Evolutionary conservation across 345 rosid genomes (phyloP).

Genomic region (Eucalyptus curtisii): DNA sequence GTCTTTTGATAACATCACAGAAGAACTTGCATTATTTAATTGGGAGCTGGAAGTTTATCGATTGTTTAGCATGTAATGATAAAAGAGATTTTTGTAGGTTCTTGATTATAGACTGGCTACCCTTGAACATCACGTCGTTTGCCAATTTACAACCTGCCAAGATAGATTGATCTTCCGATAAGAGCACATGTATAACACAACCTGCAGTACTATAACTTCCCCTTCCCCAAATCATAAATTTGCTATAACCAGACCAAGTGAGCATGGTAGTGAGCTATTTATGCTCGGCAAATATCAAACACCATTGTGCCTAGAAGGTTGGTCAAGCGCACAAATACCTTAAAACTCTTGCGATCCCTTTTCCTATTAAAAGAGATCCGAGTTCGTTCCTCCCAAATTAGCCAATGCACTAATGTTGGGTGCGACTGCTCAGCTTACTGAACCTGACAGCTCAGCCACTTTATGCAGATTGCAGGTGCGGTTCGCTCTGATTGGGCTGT

Average conservation of each 20-base stretch:
- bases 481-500: background rate
- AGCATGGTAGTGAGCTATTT: background rate
- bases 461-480: background rate
- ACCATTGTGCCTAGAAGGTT: background rate
- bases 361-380: background rate
- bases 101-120: background rate
- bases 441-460: background rate
- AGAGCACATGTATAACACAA: background rate
- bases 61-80: background rate
- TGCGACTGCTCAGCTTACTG: background rate
- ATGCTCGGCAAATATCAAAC: background rate
- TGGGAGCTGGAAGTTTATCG: background rate
- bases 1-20: background rate
- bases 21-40: background rate
- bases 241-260: background rate
- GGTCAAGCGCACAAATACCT: background rate
- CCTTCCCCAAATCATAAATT: background rate
- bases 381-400: background rate
- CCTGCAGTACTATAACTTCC: background rate
- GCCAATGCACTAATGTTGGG: background rate
- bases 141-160: background rate
- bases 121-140: background rate
- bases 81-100: background rate
- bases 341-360: background rate
- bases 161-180: background rate